Evolutionary conservation across 1,284 basidiomycete species (phyloP), one percentile per base, ranked within the genome.

Genomic region (Inonotus obliquus): DNA sequence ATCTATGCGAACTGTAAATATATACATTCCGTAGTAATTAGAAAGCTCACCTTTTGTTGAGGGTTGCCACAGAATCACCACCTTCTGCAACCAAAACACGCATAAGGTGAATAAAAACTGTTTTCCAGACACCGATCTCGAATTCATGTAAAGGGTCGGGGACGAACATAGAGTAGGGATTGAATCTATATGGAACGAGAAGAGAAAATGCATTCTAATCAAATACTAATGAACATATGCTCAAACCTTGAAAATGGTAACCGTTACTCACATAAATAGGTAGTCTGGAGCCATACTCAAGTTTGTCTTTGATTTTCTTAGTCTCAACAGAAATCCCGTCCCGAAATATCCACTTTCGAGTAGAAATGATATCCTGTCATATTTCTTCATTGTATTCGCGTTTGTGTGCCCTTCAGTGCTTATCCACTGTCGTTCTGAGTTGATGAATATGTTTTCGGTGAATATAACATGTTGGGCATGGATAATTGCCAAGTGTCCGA

Each of bases 381-480:
- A 51, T 27, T 14, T 19, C 19, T 0, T 60, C 25, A 32, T 63
- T 27, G 21, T 63, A 51, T 17, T 7, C 14, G 2, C 65, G 59
- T 11, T 38, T 10, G 14, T 55, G 45, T 6, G 9, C 17, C 9
- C 64, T 54, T 3, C 44, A 19, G 27, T 62, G 21, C 19, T 57
- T 56, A 55, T 75, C 71, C 7, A n/a, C 21, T 23, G 54, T 62
- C 2, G 64, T 67, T 0, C 70, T 70, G 14, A 74, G 52, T 0
- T 69, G 63, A 52, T 54, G 64, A 66, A 68, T 60, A 19, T 52
- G 63, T 41, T 1, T 59, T 38, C 70, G 71, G 4, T 58, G 32
- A 2, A 70, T 52, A 21, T 65, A 44, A 60, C 74, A 75, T 35
- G 66, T 57, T 11, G 71, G 69, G 59, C 73, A 75, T 2, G 68